These are phyloP conservation scores for Coriolopsis trogii DNA, from an alignment of 1,284 basidiomycete species.

Conservation along the genomic window DNA sequence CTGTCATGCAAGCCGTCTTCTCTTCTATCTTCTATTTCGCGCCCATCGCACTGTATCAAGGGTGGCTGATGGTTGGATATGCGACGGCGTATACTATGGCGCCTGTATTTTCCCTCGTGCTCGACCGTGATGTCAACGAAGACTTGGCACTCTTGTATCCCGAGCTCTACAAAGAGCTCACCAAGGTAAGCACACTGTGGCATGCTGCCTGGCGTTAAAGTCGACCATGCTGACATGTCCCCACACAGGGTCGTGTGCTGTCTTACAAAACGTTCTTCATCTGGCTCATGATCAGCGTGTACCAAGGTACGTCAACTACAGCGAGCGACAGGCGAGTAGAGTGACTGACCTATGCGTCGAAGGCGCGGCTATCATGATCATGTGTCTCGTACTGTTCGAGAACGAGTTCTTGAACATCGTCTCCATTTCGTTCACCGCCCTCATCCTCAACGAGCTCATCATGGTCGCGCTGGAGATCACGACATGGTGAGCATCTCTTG, in stretches of 20 bases:
- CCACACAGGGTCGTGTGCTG: conserved; percentile 78
- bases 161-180: conserved; percentile 96
- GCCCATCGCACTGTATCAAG: conserved; percentile 97
- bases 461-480: conserved; percentile 99
- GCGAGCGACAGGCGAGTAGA: too few relatives aligned
- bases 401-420: conserved; percentile 98
- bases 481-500: conserved; percentile 72
- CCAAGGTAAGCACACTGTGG: conserved; percentile 63
- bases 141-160: conserved; percentile 96
- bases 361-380: conserved; percentile 99
- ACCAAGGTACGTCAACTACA: conserved; percentile 84
- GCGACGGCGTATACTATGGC: conserved; percentile 99
- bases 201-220: background rate
- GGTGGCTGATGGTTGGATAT: conserved; percentile 98
- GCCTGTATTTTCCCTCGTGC: conserved; percentile 94
- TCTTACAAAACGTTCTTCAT: conserved; percentile 98
- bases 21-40: conserved; percentile 99
- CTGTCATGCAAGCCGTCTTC: conserved; percentile 97
- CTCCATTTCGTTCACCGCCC: conserved; percentile 95
- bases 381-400: conserved; percentile 95
- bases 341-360: background rate
- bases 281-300: conserved; percentile 97
- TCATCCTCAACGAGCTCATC: conserved; percentile 96
- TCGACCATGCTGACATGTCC: conserved; percentile 9
- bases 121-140: conserved; percentile 96